Base-by-base conservation (phyloP, 2,329 filamentous ascomycete species). In the Phyllosticta ampelicida region DNA sequence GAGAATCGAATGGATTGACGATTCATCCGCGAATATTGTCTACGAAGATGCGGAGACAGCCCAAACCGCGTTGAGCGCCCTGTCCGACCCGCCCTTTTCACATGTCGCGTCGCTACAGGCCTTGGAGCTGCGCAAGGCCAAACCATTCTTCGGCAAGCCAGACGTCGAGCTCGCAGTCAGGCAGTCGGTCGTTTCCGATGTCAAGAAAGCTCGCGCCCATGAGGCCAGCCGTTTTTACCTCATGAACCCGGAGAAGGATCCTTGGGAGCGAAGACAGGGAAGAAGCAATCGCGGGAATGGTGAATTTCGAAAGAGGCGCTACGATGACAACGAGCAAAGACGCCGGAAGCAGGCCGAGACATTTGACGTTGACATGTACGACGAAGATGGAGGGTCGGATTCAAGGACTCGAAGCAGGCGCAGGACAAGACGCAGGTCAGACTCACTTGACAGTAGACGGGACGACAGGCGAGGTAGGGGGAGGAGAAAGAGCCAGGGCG, bases 1-100 rank as follows among this genome's bases (percentile, higher is more conserved):
- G 58, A 80, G 82, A 61, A 78, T 96, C 62, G 90, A 97, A 74
- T 99, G 94, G 94, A 90, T 99, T 63, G 89, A 97, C 70, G 94
- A 99, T 71, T 85, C 83, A 6, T 92, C 90, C 0, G 89, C 90
- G 62, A 97, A 97, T 69, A 77, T 96, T 56, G 73, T 95, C 55
- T 97, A 94, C 74, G 76, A 77, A 59, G 78, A 75, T 36, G 67
- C 76, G 11, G 75, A 79, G 51, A 72, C 78, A 11, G 84, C 83
- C 1, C 66, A 76, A 5, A 70, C 77, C 55, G 83, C 83, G 19
- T 73, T 86, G 21, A 66, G 70, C 29, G 74, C 76, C 3, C 74
- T 86, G 53, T 74, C 77, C 13, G 67, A 81, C 62, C 69, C 76
- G 61, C 80, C 86, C 51, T 62, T 62, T 53, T 62, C 63, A 26